A percentile compares a stretch with the other conserved stretches of the same genome.
Evolutionary conservation across 805 yeast species (phyloP).

Genomic region (Danielia oregonensis): DNA sequence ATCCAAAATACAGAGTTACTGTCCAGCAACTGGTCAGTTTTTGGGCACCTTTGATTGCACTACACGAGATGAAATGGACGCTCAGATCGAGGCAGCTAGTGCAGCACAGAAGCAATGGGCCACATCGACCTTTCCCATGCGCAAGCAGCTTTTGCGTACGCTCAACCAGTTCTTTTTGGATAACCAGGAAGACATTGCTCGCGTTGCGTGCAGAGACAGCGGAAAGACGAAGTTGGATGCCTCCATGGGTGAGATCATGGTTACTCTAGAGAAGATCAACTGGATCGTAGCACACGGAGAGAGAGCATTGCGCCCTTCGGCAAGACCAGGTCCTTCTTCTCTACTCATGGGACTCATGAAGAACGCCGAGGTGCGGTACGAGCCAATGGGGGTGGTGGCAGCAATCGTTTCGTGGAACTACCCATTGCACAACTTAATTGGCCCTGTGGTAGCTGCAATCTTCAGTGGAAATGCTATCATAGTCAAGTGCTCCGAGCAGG

Average conservation of each 20-base stretch:
- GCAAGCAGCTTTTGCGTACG: conserved; percentile 69
- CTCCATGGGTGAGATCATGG: conserved; percentile 93
- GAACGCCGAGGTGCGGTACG: conserved; percentile 89
- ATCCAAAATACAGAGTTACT: conserved; percentile 69
- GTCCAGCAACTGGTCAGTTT: conserved; percentile 95
- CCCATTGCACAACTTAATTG: conserved; percentile 91
- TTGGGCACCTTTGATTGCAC: conserved; percentile 70
- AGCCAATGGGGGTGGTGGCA: conserved; percentile 84
- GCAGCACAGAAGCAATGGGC: conserved; percentile 53
- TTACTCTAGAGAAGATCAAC: conserved; percentile 84
- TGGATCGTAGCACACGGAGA: conserved; percentile 91
- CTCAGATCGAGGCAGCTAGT: conserved; percentile 48
- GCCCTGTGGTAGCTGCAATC: conserved; percentile 85
- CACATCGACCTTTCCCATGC: conserved; percentile 54
- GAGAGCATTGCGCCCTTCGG: conserved; percentile 60
- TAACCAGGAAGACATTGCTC: conserved; percentile 82
- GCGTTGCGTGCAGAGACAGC: conserved; percentile 93
- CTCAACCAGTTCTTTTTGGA: conserved; percentile 67
- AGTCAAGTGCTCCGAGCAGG: conserved; percentile 93
- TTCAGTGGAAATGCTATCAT: conserved; percentile 91
- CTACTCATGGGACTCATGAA: conserved; percentile 78
- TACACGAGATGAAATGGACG: conserved; percentile 68
- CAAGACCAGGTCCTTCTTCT: conserved; percentile 84
- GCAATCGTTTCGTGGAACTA: conserved; percentile 97
- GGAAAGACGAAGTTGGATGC: conserved; percentile 97